Evolutionary conservation across 768 basidiomycete species (phyloP).

Genomic region (Suillus placidus): DNA sequence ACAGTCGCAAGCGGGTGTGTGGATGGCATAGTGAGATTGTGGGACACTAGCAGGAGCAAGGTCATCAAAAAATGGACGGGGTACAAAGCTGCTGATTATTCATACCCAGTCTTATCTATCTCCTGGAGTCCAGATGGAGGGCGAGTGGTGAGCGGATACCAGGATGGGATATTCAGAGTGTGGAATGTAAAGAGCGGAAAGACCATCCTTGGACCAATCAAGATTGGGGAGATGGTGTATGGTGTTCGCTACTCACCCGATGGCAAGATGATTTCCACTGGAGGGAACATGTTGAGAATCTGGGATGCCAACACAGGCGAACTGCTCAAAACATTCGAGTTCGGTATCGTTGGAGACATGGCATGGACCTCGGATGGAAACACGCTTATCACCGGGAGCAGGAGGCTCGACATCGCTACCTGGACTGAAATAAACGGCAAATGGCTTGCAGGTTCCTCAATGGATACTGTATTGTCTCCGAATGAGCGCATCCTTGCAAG

Average conservation of each 20-base stretch:
- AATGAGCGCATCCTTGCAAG: neutral
- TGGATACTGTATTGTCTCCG: neutral
- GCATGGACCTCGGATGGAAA: neutral
- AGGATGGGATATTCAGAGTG: neutral
- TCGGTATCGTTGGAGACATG: neutral
- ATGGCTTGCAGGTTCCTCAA: neutral
- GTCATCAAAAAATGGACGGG: neutral
- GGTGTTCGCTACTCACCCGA: neutral
- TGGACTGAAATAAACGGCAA: neutral
- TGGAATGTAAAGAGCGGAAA: neutral
- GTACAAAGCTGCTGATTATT: neutral
- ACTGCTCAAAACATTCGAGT: neutral
- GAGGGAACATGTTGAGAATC: neutral
- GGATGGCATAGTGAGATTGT: constrained; percentile 11
- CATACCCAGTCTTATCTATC: neutral
- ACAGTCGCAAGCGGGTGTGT: constrained; percentile 8
- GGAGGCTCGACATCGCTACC: neutral
- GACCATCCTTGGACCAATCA: neutral
- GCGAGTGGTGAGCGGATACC: neutral
- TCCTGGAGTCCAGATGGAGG: neutral
- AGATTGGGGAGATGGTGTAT: neutral
- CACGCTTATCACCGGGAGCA: neutral
- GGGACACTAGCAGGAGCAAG: neutral
- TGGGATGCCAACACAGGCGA: neutral
- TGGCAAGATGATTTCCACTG: neutral